Percentiles rank a stretch among this genome's conserved stretches.
Conservation (phyloP, 2,329 filamentous ascomycete genomes). For the Purpureocillium takamizusanense region DNA sequence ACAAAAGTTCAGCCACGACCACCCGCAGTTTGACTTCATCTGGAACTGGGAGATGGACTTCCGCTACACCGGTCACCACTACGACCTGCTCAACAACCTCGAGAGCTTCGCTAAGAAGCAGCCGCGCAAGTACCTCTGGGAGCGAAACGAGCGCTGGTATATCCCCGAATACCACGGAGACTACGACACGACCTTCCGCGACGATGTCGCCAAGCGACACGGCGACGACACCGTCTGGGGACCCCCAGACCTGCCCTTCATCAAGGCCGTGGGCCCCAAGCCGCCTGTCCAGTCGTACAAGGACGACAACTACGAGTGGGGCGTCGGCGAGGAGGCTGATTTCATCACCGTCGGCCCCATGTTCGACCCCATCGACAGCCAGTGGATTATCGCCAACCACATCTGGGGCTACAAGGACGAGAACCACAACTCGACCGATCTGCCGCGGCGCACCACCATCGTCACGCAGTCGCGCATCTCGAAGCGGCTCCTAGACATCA, state of each 20-base stretch:
- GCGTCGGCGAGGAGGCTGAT: constrained; percentile 67
- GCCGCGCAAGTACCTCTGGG: constrained; percentile 65
- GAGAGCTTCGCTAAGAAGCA: constrained; percentile 55
- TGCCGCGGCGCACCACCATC: constrained; percentile 68
- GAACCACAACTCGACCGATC: constrained; percentile 38
- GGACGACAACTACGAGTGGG: constrained; percentile 66
- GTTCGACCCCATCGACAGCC: constrained; percentile 63
- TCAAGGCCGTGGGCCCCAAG: constrained; percentile 52
- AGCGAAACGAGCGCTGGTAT: constrained; percentile 64
- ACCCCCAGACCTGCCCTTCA: constrained; percentile 46
- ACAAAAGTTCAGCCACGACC: constrained; percentile 66
- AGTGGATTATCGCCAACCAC: constrained; percentile 63
- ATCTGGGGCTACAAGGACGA: constrained; percentile 56
- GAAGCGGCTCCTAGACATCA: constrained; percentile 60
- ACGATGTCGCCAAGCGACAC: constrained; percentile 47
- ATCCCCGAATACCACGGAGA: constrained; percentile 60
- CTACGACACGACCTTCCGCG: constrained; percentile 59
- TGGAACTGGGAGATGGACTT: constrained; percentile 89
- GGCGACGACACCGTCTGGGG: constrained; percentile 58
- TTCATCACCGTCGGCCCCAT: constrained; percentile 70
- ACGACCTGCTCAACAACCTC: constrained; percentile 65
- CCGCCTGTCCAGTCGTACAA: constrained; percentile 49
- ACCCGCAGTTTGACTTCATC: constrained; percentile 71
- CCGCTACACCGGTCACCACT: constrained; percentile 71
- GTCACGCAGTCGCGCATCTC: constrained; percentile 69